Evolutionary conservation across 352 stramenopile species (phyloP), one percentile per base, ranked within the genome.

Genomic region (Pythium coloratum): DNA sequence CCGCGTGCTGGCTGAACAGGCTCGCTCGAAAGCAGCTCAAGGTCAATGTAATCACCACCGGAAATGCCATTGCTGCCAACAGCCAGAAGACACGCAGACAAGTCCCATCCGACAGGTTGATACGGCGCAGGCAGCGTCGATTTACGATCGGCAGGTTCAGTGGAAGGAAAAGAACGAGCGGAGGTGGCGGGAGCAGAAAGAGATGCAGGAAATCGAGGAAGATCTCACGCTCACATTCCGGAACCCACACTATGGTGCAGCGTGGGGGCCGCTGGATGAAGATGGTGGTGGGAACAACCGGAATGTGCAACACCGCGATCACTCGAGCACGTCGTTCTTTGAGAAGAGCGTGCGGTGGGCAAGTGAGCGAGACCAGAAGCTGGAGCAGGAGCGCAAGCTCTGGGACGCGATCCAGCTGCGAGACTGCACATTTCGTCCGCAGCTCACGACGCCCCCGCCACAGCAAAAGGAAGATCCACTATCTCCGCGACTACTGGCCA

Each of bases 351-450:
- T 78, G 62, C 42, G 61, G 8, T 90, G 82, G 82, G 73, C 76
- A 3, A 64, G 56, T n/a, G 63, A 76, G 26, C 64, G 70, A 26
- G 75, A 90, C 36, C 36, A 66, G 28, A 64, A 75, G 9, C 58
- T 90, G 12, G 65, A 70, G 28, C 53, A 59, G 0, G 70, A 86
- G 60, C 84, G 86, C 42, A 70, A 80, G 47, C 26, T 66, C 20
- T 64, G 64, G 58, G 68, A 82, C 6, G 65, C 75, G 51, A 76
- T 77, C 40, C 55, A 82, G 40, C 51, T 87, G 26, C 51, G 71
- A 44, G 80, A 89, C 42, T 91, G 82, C 69, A 89, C 80, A 13
- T 91, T 91, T 56, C 70, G 76, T 56, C 82, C 82, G 0, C 69
- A 73, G 32, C 38, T 75, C 10, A 42, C 24, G 3, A 9, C 34